Base-by-base conservation (phyloP, 805 yeast genomes). In the Wickerhamiella sergipiensis region DNA sequence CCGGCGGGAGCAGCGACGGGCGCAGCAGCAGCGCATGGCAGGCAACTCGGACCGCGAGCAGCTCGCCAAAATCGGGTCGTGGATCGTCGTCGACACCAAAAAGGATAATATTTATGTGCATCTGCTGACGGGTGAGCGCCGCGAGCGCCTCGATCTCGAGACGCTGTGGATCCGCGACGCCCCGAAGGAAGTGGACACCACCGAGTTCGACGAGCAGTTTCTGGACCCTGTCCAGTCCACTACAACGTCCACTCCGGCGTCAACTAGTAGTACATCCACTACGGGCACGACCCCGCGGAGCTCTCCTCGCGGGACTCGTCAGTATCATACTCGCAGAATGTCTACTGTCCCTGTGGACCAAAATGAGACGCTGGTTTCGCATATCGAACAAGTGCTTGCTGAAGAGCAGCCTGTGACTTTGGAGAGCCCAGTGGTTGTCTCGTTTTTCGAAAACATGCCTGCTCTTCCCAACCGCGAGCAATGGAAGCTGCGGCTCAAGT, bases 31-130 rank as follows among this genome's bases (percentile, higher is more conserved):
- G 59, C 68, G 72, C 1, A 43, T 46, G 40, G 49, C 52, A 3
- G 47, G 47, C 22, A n/a, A 10, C 22, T n/a, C 31, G 7, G 3
- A 31, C 23, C 33, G 42, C 15, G 46, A 23, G 67, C 69, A 12
- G 57, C 71, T 48, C 18, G 6, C 71, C 80, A 50, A 54, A 12
- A 52, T 53, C 4, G 87, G 86, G 58, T 76, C 85, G 23, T 89
- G 97, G 97, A 79, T 85, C 21, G 78, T 85, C 76, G 70, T 88
- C 46, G 87, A 86, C 58, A 75, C 86, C 47, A 70, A 73, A 24
- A 66, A 76, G 2, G 83, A 81, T 53, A 78, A 78, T 39, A 75
- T 87, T 3, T 76, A 72, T 50, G 73, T 89, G 31, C 95, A 89
- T 65, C 65, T 89, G 17, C 66, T 89, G 59, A 85, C 95, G 0